These are phyloP conservation scores for Chlorella sp. DNA, from an alignment of 139 green algal genomes.

Conservation along the genomic window DNA sequence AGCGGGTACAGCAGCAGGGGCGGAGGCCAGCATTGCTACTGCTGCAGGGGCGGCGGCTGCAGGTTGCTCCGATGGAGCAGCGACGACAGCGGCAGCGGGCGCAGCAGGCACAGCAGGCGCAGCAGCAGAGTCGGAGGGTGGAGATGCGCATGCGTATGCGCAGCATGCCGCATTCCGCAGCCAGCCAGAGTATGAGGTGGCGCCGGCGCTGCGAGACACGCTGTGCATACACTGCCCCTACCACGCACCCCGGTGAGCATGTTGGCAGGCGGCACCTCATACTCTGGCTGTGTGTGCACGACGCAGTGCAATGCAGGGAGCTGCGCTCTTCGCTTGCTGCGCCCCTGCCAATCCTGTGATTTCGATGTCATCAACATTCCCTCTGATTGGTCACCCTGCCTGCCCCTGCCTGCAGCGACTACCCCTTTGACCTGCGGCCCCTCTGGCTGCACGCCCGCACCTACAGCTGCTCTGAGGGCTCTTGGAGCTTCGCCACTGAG, in stretches of 20 bases:
- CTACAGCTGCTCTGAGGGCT: slow-evolving; percentile 53
- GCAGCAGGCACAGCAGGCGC: not conserved
- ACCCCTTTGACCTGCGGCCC: slow-evolving; percentile 52
- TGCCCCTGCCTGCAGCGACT: slow-evolving; percentile 29
- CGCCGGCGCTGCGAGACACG: slow-evolving; percentile 3
- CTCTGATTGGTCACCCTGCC: not conserved
- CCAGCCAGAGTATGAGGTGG: not conserved
- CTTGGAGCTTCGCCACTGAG: slow-evolving; percentile 68
- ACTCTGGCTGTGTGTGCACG: not conserved
- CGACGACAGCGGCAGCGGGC: not conserved
- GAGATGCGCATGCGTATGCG: not conserved
- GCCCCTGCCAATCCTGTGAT: not conserved
- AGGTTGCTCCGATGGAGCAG: not conserved
- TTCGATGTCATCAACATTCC: not conserved
- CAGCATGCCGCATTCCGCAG: slow-evolving; percentile 11
- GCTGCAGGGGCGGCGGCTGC: not conserved
- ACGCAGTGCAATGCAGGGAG: not conserved
- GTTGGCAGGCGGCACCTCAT: no score
- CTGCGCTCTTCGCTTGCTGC: not conserved
- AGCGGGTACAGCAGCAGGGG: not conserved
- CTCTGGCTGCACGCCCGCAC: slow-evolving; percentile 78
- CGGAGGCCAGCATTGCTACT: not conserved
- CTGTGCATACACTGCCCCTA: slow-evolving; percentile 58
- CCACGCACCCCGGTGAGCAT: slow-evolving; percentile 24
- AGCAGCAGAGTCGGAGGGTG: not conserved